A percentile compares a stretch with the other conserved stretches of the same genome.
Conservation (phyloP, 345 rosid species). For the Eutrema japonicum region DNA sequence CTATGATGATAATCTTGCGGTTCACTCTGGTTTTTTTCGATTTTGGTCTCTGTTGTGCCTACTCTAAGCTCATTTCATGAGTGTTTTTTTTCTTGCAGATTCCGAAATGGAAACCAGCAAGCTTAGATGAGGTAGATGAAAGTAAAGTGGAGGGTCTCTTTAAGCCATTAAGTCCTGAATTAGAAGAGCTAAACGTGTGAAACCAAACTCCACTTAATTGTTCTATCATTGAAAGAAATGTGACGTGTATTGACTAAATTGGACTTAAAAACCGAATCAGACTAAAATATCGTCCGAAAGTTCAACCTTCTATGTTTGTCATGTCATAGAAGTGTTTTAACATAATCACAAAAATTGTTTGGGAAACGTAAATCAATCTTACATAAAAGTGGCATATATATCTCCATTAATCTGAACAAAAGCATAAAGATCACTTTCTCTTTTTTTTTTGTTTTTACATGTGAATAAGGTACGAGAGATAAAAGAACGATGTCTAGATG, state of each 20-base stretch:
- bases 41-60: not conserved
- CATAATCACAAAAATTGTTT: conserved; percentile 13
- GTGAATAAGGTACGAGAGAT: conserved; percentile 36
- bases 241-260: not conserved
- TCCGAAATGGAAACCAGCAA: conserved; percentile 81
- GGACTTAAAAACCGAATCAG: no score
- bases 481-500: conserved; percentile 13
- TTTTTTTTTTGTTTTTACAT: conserved; percentile 33
- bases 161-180: conserved; percentile 55
- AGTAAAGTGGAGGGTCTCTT: conserved; percentile 73
- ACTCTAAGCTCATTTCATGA: conserved; percentile 15
- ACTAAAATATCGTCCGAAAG: no score
- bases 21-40: not conserved
- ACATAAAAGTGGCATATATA: conserved; percentile 32
- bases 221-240: not conserved
- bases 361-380: not conserved
- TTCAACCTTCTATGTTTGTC: no score
- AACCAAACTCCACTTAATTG: not conserved
- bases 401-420: conserved; percentile 37
- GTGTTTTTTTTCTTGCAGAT: conserved; percentile 56
- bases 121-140: conserved; percentile 64
- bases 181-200: conserved; percentile 64
- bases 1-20: not conserved
- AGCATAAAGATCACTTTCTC: conserved; percentile 25
- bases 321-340: no score